phyloP scores from a whole-genome alignment of 73 alveolate genomes.

The Breviolum minutum region DNA sequence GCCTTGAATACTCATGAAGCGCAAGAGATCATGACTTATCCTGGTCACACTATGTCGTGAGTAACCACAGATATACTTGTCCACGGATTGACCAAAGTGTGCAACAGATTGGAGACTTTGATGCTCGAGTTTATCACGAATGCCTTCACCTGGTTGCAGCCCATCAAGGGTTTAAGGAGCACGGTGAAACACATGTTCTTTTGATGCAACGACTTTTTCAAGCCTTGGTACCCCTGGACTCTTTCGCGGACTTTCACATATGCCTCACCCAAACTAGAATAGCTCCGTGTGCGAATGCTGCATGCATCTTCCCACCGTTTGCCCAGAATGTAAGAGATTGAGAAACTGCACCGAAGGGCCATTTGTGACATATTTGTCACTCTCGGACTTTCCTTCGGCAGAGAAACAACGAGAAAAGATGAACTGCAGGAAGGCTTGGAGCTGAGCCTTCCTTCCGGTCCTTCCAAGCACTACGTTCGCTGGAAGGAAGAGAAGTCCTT shows the following conservation, averaged over 20 bases:
- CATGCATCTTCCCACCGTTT: too few relatives aligned
- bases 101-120: conserved; percentile 78
- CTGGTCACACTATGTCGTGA: neutral
- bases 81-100: too few relatives aligned
- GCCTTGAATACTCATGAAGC: neutral
- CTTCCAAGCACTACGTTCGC: conserved; percentile 21
- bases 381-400: too few relatives aligned
- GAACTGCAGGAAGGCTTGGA: conserved; percentile 54
- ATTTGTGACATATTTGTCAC: too few relatives aligned
- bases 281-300: too few relatives aligned
- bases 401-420: neutral
- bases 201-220: neutral
- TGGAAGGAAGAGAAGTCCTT: neutral
- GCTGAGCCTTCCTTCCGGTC: conserved; percentile 29
- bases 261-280: too few relatives aligned
- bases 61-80: too few relatives aligned
- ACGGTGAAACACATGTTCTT: neutral
- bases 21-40: neutral
- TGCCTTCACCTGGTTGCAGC: conserved; percentile 77
- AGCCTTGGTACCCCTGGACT: neutral
- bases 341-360: too few relatives aligned
- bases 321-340: too few relatives aligned
- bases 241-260: neutral
- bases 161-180: conserved; percentile 83
- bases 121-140: conserved; percentile 66